Conservation (phyloP, 2,329 filamentous ascomycete genomes). For the Cladophialophora chaetospira region DNA sequence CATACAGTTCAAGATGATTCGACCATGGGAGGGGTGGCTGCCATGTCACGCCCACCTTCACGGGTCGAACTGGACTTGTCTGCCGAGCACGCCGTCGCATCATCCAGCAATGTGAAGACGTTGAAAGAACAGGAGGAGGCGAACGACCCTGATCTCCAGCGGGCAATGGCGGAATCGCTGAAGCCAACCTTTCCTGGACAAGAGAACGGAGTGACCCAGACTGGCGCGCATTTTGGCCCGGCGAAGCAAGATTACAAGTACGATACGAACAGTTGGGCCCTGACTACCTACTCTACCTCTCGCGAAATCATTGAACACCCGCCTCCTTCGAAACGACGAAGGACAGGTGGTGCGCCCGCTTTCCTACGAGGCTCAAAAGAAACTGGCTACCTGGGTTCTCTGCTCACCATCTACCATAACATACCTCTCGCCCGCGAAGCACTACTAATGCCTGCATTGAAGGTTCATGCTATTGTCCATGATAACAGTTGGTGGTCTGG, state of each 20-base stretch:
- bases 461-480: slow-evolving; percentile 55
- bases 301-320: slow-evolving; percentile 59
- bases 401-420: slow-evolving; percentile 63
- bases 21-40: slow-evolving; percentile 40
- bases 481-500: slow-evolving; percentile 66
- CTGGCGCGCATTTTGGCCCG: slow-evolving; percentile 53
- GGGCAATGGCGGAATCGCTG: slow-evolving; percentile 51
- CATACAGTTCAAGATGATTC: slow-evolving; percentile 43
- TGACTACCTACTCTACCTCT: slow-evolving; percentile 53
- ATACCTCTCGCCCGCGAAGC: slow-evolving; percentile 62
- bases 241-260: slow-evolving; percentile 56
- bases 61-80: slow-evolving; percentile 40
- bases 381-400: slow-evolving; percentile 57
- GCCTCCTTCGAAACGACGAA: slow-evolving; percentile 52
- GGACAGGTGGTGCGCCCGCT: slow-evolving; percentile 53
- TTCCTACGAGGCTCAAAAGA: slow-evolving; percentile 60
- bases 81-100: slow-evolving; percentile 34
- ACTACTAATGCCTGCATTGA: slow-evolving; percentile 52
- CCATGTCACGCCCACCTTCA: slow-evolving; percentile 52
- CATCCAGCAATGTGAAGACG: slow-evolving; percentile 36
- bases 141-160: slow-evolving; percentile 48
- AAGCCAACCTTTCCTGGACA: slow-evolving; percentile 49
- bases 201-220: slow-evolving; percentile 56
- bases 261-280: slow-evolving; percentile 57
- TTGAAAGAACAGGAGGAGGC: slow-evolving; percentile 40